Percentiles rank a stretch among this genome's conserved stretches.
Conservation (phyloP, 441 rosid species). For the Croton setiger region DNA sequence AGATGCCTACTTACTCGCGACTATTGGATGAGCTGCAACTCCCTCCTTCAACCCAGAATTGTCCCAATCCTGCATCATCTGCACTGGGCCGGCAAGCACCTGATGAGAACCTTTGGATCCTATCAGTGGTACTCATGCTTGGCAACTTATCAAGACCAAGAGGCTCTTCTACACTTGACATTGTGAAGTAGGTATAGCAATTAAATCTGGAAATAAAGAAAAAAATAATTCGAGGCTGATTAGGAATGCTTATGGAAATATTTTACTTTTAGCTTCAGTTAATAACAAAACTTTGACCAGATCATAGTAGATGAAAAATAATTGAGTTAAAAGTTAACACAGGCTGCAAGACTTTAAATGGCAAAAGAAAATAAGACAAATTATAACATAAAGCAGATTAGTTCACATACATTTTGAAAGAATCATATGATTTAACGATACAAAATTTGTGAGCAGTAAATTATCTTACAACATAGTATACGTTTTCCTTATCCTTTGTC, state of each 20-base stretch:
- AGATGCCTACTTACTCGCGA: slow-evolving; percentile 47
- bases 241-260: too few species aligned
- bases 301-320: too few species aligned
- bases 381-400: too few species aligned
- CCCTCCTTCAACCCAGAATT: slow-evolving; percentile 79
- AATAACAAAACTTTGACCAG: too few species aligned
- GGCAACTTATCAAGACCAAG: slow-evolving; percentile 84
- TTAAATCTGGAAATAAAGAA: slow-evolving; percentile 36
- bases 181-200: too few species aligned
- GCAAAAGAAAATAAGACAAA: too few species aligned
- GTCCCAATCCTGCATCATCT: slow-evolving; percentile 71
- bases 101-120: slow-evolving; percentile 79
- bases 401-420: neutral
- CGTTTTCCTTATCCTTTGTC: neutral
- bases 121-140: slow-evolving; percentile 79
- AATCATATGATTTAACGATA: neutral
- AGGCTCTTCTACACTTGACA: slow-evolving; percentile 98
- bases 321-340: too few species aligned
- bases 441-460: neutral
- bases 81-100: slow-evolving; percentile 64
- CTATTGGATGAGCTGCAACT: slow-evolving; percentile 70
- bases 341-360: too few species aligned
- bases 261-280: too few species aligned
- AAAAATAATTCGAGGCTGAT: slow-evolving; percentile 26
- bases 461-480: neutral